A percentile compares a stretch with the other conserved stretches of the same genome.
Evolutionary conservation across 1,139 yeast species (phyloP).

Genomic region (Kurtzmaniella quercitrusa): DNA sequence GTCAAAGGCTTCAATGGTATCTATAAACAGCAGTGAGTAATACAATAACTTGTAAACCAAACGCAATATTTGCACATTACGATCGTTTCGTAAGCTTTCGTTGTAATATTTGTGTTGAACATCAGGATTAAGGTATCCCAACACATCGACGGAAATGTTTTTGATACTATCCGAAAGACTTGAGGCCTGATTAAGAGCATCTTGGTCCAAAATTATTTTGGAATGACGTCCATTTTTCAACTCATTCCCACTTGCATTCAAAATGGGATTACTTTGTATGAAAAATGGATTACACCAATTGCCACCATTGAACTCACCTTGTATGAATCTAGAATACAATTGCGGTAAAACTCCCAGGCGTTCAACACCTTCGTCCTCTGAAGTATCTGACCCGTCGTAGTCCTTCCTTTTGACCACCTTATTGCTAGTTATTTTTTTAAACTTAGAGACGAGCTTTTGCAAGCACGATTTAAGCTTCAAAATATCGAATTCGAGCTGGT

Average conservation of each 20-base stretch:
- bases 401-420: slow-evolving; percentile 32
- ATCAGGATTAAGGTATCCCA: slow-evolving; percentile 35
- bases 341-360: slow-evolving; percentile 51
- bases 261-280: slow-evolving; percentile 32
- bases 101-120: slow-evolving; percentile 31
- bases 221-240: slow-evolving; percentile 40
- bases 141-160: slow-evolving; percentile 36
- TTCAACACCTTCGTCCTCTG: slow-evolving; percentile 32
- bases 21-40: slow-evolving; percentile 46
- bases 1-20: slow-evolving; percentile 57
- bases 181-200: slow-evolving; percentile 37
- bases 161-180: slow-evolving; percentile 35
- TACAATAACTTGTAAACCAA: slow-evolving; percentile 51
- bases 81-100: slow-evolving; percentile 34
- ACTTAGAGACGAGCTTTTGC: slow-evolving; percentile 22
- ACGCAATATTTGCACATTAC: slow-evolving; percentile 52
- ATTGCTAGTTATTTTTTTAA: slow-evolving; percentile 29
- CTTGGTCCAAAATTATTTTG: slow-evolving; percentile 49
- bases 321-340: slow-evolving; percentile 61
- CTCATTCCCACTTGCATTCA: slow-evolving; percentile 46
- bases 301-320: slow-evolving; percentile 66
- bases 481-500: slow-evolving; percentile 36
- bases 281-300: slow-evolving; percentile 71
- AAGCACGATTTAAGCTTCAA: slow-evolving; percentile 30
- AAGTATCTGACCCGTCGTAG: slow-evolving; percentile 39